phyloP scores from a whole-genome alignment of 306 rosid species.

The Albizia julibrissin region DNA sequence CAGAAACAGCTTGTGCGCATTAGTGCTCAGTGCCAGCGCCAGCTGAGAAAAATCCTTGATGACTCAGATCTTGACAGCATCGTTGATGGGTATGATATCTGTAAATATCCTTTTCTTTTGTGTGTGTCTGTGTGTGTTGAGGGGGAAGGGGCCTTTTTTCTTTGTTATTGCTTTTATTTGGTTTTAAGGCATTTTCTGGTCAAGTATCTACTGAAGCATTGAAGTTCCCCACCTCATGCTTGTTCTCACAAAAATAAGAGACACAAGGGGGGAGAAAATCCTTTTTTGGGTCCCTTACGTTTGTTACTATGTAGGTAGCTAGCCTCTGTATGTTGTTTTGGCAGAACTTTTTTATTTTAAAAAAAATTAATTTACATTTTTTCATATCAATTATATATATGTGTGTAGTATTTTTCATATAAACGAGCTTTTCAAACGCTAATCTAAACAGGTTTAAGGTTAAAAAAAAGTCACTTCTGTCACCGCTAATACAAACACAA shows the following conservation, averaged over 20 bases:
- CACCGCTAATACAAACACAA: no score
- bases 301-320: neutral
- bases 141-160: neutral
- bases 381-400: no score
- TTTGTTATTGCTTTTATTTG: neutral
- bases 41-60: slow-evolving; percentile 86
- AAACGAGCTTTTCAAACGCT: no score
- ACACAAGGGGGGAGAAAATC: neutral
- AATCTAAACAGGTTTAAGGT: no score
- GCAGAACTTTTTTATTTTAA: no score
- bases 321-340: slow-evolving; percentile 26
- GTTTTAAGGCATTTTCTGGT: neutral
- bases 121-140: neutral
- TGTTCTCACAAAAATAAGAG: neutral
- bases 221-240: slow-evolving; percentile 3
- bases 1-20: slow-evolving; percentile 71
- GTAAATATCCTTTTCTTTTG: neutral
- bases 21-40: slow-evolving; percentile 76
- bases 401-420: no score
- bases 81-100: slow-evolving; percentile 74
- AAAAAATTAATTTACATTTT: no score
- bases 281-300: neutral
- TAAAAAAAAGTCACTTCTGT: no score
- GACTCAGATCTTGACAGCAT: slow-evolving; percentile 91
- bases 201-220: neutral